Conservation (phyloP, 208 protist species). For the Leishmania gerbilli region DNA sequence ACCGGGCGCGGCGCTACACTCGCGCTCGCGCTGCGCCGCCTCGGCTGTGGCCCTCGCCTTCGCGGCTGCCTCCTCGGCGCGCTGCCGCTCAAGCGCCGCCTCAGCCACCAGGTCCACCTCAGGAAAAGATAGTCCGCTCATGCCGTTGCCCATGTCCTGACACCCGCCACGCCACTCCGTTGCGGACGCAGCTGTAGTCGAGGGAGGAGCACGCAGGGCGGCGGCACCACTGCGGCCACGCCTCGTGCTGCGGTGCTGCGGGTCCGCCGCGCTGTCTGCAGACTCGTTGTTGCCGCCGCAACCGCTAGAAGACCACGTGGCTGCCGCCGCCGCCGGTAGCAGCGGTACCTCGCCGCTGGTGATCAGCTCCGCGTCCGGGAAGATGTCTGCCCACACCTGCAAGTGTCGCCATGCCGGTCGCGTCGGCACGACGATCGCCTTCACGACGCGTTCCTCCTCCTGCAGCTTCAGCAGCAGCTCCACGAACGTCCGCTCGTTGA, state of each 20-base stretch:
- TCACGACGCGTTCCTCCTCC: conserved; percentile 67
- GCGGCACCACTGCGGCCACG: neutral
- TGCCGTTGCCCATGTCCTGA: conserved; percentile 65
- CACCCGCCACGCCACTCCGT: conserved; percentile 39
- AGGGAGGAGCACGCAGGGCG: neutral
- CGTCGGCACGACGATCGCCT: conserved; percentile 79
- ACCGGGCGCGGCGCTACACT: neutral
- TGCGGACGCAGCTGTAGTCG: neutral
- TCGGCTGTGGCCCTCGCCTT: conserved; percentile 9
- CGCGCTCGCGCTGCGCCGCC: conserved; percentile 5
- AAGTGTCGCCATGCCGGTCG: conserved; percentile 63
- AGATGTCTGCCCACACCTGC: conserved; percentile 76
- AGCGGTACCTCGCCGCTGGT: conserved; percentile 31
- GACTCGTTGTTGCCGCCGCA: neutral
- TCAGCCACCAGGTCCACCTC: conserved; percentile 62
- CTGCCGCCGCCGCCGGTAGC: neutral
- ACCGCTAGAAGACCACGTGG: neutral
- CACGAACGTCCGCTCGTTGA: conserved; percentile 60
- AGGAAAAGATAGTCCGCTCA: conserved; percentile 68
- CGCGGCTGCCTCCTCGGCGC: conserved; percentile 13
- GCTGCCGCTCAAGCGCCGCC: conserved; percentile 19
- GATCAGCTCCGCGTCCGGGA: conserved; percentile 75
- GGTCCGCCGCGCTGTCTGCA: neutral
- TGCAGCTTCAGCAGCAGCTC: conserved; percentile 57
- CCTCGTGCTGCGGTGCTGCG: neutral